These are phyloP conservation scores for Anthracocystis panici-leucophaei DNA, from an alignment of 1,284 basidiomycete genomes.

Conservation along the genomic window DNA sequence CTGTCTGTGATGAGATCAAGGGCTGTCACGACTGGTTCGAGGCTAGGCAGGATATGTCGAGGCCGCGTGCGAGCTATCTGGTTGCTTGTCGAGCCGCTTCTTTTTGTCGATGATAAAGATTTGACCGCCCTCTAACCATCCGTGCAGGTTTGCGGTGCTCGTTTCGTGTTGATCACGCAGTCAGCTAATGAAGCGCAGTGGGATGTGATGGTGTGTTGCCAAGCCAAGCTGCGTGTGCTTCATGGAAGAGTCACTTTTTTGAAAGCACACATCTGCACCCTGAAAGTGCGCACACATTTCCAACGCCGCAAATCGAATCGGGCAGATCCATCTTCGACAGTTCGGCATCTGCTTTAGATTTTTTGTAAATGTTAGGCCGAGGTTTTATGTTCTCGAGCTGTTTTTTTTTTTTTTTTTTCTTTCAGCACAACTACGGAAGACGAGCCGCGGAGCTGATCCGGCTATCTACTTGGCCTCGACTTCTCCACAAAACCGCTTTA, in stretches of 20 bases:
- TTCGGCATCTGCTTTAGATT: conserved; percentile 14
- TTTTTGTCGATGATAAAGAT: not conserved
- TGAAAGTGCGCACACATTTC: conserved; percentile 10
- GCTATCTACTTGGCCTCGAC: conserved; percentile 12
- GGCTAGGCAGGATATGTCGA: not conserved
- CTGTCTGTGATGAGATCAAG: not conserved
- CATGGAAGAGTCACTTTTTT: not conserved
- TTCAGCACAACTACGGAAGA: conserved; percentile 1
- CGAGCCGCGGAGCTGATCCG: conserved; percentile 24
- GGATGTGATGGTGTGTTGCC: not conserved
- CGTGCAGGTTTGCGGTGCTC: not conserved
- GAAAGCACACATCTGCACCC: conserved; percentile 13
- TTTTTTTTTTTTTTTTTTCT: not conserved
- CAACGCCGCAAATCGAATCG: conserved; percentile 14
- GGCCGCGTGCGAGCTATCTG: not conserved
- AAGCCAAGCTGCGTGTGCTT: not conserved
- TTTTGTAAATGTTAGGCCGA: not conserved
- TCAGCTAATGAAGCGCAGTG: not conserved
- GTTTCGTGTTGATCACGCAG: not conserved
- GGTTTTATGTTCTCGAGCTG: too few species aligned
- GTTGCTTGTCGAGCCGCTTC: not conserved
- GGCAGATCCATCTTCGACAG: conserved; percentile 22
- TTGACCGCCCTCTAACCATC: not conserved
- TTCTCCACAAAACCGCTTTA: not conserved
- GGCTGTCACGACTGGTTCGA: not conserved